phyloP scores from a whole-genome alignment of 768 basidiomycete species.

The Sarcomyxa edulis region DNA sequence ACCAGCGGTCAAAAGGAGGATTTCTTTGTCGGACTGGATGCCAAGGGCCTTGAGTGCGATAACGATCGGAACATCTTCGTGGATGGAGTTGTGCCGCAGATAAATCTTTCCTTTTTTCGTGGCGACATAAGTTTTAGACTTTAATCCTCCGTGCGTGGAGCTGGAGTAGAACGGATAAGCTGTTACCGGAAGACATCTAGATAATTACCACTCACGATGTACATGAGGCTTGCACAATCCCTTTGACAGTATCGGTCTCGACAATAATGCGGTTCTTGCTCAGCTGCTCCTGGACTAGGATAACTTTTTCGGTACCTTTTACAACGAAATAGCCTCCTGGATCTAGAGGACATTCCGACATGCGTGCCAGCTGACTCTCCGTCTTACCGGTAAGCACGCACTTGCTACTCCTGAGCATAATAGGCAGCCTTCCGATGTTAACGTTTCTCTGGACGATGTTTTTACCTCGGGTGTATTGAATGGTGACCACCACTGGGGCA shows the following conservation, averaged over 20 bases:
- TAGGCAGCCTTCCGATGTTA: conserved; percentile 86
- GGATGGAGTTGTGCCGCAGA: conserved; percentile 94
- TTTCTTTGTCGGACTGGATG: conserved; percentile 96
- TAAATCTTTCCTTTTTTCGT: conserved; percentile 95
- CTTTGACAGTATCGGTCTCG: conserved; percentile 87
- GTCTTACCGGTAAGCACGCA: conserved; percentile 80
- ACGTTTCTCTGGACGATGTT: conserved; percentile 85
- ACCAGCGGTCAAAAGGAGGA: conserved; percentile 89
- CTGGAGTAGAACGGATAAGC: conserved; percentile 28
- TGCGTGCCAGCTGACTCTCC: conserved; percentile 81
- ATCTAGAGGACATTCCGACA: conserved; percentile 97
- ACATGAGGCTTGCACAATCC: conserved; percentile 89
- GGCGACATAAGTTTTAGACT: conserved; percentile 96
- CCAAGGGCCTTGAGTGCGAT: conserved; percentile 96
- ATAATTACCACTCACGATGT: conserved; percentile 67
- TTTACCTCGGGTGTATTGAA: conserved; percentile 92
- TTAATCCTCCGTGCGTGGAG: conserved; percentile 77
- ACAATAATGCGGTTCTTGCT: conserved; percentile 99
- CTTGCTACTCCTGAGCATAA: conserved; percentile 95
- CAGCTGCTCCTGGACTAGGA: conserved; percentile 96
- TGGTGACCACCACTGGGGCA: conserved; percentile 89
- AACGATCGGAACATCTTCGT: conserved; percentile 94
- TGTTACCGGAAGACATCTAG: background rate
- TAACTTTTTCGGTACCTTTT: conserved; percentile 98
- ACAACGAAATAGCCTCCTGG: conserved; percentile 99